Base-by-base conservation (phyloP, 768 basidiomycete genomes). In the Sporobolomyces roseus region DNA sequence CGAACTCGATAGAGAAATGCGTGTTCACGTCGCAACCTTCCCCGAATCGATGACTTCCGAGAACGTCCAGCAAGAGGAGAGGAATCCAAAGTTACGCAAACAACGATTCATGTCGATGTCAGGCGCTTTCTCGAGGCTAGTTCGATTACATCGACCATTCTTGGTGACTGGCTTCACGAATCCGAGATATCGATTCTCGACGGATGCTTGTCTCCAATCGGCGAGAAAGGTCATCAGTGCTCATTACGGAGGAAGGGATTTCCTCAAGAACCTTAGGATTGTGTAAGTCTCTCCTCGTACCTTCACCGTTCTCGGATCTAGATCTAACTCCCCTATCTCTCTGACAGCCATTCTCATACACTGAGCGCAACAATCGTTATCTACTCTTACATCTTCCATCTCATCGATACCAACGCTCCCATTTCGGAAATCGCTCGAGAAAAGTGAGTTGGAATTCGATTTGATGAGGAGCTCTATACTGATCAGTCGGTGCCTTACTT, bases 71-170 rank as follows among this genome's bases (percentile, higher is more conserved):
- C 41, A 36, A 21, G 63, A 64, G 32, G 30, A 35, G 32, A 48
- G 17, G 38, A 64, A 64, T 32, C 63, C 63, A 7, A 46, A 46
- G 12, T 51, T 64, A 3, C 29, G 63, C 10, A 64, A 64, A 27
- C 63, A 64, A 36, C 43, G 63, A 14, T 56, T 36, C 46, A 46
- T 64, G 45, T 54, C 63, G 3, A 33, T 55, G 43, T 32, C 23
- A 10, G 63, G 63, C 8, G 36, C 45, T 23, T 46, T 53, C 51
- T 29, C 25, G 2, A 35, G 67, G 1, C 35, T 69, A 1, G 33
- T 63, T 10, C 36, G 67, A 23, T 43, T 69, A 0, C 67, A 69
- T 19, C 61, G 67, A 8, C 67, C 67, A 7, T 69, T 63, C 62
- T 23, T 64, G 7, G 53, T 64, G 13, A 33, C 54, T 3, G 63